Evolutionary conservation across 2,329 filamentous ascomycete genomes (phyloP), one percentile per base, ranked within the genome.

Genomic region (Aureobasidium mangrovei): DNA sequence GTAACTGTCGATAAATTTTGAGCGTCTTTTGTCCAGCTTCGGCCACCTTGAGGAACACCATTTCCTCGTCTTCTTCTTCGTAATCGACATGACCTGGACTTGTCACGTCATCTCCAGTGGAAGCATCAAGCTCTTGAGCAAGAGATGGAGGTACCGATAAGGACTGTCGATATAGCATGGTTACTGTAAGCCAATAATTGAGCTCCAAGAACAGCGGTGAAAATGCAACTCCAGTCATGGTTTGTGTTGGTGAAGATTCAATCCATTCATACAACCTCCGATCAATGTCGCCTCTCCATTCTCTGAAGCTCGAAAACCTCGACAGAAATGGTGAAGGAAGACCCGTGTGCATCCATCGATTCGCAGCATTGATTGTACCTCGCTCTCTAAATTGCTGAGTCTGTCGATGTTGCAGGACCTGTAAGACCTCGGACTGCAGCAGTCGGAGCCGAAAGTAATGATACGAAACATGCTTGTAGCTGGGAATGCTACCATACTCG

Each of bases 131-230:
- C 70, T 96, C 91, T 53, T 83, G 83, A 53, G 91, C 88, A 56
- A 97, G 83, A 64, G 90, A 83, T 39, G 86, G 82, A 0, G 91
- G 91, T 18, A 95, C 88, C 86, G 58, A 95, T 71, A 68, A 59
- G 4, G 68, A 90, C 93, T 95, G 91, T 54, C 91, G 79, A 68
- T 97, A 97, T 24, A 97, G 79, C 85, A 96, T 90, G 61, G 96
- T 94, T 57, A 97, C 84, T 3, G 90, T 89, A 68, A 96, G 91
- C 91, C 91, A 97, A 70, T 97, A 97, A 69, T 97, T 97, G 57
- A 97, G 77, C 63, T 96, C 89, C 4, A 96, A 72, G 63, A 97
- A 95, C 54, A 95, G 86, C 1, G 88, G 83, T 0, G 87, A 90
- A 67, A 97, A 97, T 3, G 83, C 83, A 2, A 97, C 93, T 1